Evolutionary conservation across 2,329 filamentous ascomycete species (phyloP), one percentile per base, ranked within the genome.

Genomic region (Gyromitra esculenta): DNA sequence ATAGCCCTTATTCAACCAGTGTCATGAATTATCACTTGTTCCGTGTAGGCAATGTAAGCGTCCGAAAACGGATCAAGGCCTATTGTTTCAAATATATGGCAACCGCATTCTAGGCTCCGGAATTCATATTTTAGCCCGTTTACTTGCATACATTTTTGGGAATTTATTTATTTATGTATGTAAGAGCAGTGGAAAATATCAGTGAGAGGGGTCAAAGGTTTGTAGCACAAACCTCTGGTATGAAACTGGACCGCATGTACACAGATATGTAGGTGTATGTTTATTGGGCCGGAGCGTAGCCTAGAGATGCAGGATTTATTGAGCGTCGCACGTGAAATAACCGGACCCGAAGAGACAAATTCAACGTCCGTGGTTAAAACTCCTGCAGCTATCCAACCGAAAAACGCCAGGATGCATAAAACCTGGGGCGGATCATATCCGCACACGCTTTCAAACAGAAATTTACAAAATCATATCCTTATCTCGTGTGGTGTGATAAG

Each of bases 361-460:
- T 64, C 65, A 69, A 71, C 72, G 66, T 71, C 65, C 25, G 59
- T 59, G 66, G 72, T 70, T 75, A 75, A 75, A 75, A 70, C 31
- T 57, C 65, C 59, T 75, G 66, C 72, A 69, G 65, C 39, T 64
- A 35, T 48, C 72, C 72, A 69, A 59, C 66, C 56, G 41, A 48
- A 65, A 59, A 41, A 50, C 63, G 43, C 21, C 39, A 37, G 18
- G 63, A 37, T 45, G 45, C 71, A 74, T 74, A 54, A 69, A 69
- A 41, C 35, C 15, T 45, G 18, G 25, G 37, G 43, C 43, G 54
- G 54, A 37, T 35, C 45, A 68, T 43, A 52, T 67, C 60, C 48
- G 11, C 39, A 73, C 62, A 66, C 35, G 25, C 25, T 31, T 31
- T 2, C 25, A 48, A 37, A 60, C 35, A n/a, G 57, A 54, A 63